Percentiles rank a stretch among this genome's conserved stretches.
phyloP scores from a whole-genome alignment of 75 land plant genomes.

The Isoetes taiwanensis region DNA sequence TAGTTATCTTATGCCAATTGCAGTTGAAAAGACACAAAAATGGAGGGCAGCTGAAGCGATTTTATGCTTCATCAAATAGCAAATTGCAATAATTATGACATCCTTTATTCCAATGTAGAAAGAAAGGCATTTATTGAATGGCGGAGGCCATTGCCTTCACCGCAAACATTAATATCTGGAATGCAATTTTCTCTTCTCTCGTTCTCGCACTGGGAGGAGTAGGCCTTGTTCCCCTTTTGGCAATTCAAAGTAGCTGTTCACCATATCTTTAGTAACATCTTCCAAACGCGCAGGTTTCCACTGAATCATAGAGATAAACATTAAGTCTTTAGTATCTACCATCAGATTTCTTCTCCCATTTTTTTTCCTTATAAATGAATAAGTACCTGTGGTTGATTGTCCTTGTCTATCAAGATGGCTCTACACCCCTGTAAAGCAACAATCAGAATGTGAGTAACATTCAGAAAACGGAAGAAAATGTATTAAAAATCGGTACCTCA shows the following conservation, averaged over 20 bases:
- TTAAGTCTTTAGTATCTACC: background rate
- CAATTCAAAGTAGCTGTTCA: constrained; percentile 47
- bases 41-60: too few relatives aligned
- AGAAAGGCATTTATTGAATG: too few relatives aligned
- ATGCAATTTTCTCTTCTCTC: too few relatives aligned
- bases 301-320: constrained; percentile 22
- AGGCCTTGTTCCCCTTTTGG: constrained; percentile 45
- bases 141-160: too few relatives aligned
- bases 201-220: constrained; percentile 49
- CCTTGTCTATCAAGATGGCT: constrained; percentile 70
- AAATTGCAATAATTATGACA: too few relatives aligned
- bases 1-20: too few relatives aligned
- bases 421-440: constrained; percentile 57
- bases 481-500: constrained; percentile 42
- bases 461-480: background rate
- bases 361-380: background rate
- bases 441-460: background rate
- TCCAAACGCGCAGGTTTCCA: constrained; percentile 69
- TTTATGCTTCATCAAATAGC: too few relatives aligned
- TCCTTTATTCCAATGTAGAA: too few relatives aligned
- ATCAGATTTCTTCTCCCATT: background rate
- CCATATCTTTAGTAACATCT: constrained; percentile 51
- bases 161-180: too few relatives aligned
- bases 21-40: too few relatives aligned
- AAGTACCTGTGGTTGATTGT: constrained; percentile 65